Base-by-base conservation (phyloP, 331 rosid genomes). In the Pyracantha coccinea region DNA sequence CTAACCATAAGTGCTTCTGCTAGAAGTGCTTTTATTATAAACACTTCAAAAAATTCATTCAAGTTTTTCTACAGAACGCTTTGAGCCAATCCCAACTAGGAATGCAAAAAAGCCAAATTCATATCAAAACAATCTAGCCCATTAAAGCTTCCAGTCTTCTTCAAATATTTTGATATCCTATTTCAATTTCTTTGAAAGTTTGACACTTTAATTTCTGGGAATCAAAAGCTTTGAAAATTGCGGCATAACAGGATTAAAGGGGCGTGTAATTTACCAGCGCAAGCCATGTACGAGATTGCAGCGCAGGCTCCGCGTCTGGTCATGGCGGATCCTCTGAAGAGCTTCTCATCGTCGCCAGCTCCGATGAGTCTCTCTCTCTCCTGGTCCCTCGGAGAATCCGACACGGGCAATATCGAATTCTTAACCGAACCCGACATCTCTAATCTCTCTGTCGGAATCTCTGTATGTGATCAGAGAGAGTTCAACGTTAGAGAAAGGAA, bases 291-390 rank as follows among this genome's bases (percentile, higher is more conserved):
- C 12, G 95, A 94, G 70, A 92, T 41, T 21, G 99, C 95, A 7
- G 97, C 99, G 65, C 72, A 87, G 60, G 92, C 96, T 21, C 99
- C 96, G 16, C 97, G 97, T 75, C 81, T 85, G 79, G 97, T 85
- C 95, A 94, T 90, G 84, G 95, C 75, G 75, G 99, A 91, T 24
- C 97, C 96, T 86, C 79, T 84, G 84, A 92, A 92, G 66, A 92
- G 89, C 71, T 86, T 83, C 35, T 80, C 89, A 7, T 81, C 88
- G 70, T 41, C 20, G 58, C n/a, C 68, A 35, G 52, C 85, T 75
- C 79, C 73, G 80, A 78, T 25, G 74, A 80, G 83, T 45, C 85
- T 81, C 68, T 88, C 91, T 41, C 83, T 77, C 61, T 89, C 91
- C 8, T 74, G 88, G 69, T 80, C 89, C 60, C 67, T 78, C 1